Base-by-base conservation (phyloP, 1,284 basidiomycete species). In the Wallemia ichthyophaga region DNA sequence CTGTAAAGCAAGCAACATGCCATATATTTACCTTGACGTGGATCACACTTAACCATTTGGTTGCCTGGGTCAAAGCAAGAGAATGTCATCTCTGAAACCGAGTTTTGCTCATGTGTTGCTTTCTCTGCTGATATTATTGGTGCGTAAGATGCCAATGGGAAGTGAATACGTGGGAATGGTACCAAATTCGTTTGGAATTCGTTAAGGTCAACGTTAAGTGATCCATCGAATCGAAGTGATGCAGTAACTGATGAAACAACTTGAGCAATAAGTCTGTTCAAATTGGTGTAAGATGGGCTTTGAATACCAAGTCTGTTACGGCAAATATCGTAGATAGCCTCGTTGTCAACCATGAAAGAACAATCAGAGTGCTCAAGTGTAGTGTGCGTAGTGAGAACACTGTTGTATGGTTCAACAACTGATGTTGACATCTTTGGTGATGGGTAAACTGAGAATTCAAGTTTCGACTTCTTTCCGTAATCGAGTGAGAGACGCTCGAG, bases 121-220 rank as follows among this genome's bases (percentile, higher is more conserved):
- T 76, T 76, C 64, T 75, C 75, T 59, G 76, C 75, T 27, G 87
- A 92, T 67, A 96, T 77, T 67, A 98, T 83, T 58, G 92, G 94
- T 1, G 92, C 86, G 70, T 86, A 95, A 61, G 87, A 91, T 60
- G 91, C 89, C 62, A 96, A 78, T 59, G 92, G 91, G 82, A 95
- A 96, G 72, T 98, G 92, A 64, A 96, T 96, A 71, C 92, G 85
- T 60, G 87, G 87, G 81, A 89, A 91, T 58, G 86, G 91, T 60
- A 95, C 91, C 70, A 95, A 74, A 74, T 95, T 95, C 63, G 89
- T 95, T 76, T 96, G 92, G 80, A 98, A 96, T 75, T 98, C 91
- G 73, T 86, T 89, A 65, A 98, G 72, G 72, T 98, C 92, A 67
- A 96, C 92, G 71, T 98, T 96, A 68, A 96, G 78, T 63, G 89